Evolutionary conservation across 768 basidiomycete genomes (phyloP), one percentile per base, ranked within the genome.

Genomic region (Dioszegia hungarica): DNA sequence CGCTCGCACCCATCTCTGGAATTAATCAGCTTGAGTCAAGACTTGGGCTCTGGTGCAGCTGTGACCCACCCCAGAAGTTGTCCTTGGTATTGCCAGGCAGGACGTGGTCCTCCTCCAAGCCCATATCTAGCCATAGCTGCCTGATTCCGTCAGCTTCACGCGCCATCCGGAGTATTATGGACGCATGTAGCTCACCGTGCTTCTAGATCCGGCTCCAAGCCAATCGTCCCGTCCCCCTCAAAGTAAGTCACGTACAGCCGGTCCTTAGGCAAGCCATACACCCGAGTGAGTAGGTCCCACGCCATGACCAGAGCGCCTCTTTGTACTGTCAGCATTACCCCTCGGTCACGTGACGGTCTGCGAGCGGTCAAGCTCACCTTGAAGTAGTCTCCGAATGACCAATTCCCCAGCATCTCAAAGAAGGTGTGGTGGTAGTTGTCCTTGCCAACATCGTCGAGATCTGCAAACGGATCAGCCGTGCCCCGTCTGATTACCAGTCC

Each of bases 351-450:
- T 44, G 12, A 27, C 37, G n/a, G 4, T 3, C 19, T 22, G 24
- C 3, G n/a, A 10, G 14, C 15, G n/a, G n/a, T 17, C 19, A 14
- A 15, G 25, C 75, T 41, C 49, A 84, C 93, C 84, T 99, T 99
- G 85, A 99, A 99, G 80, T 99, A 99, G 77, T 99, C 93, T 0
- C 95, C 95, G 66, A 98, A 99, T 4, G 93, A 97, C 95, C 95
- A 99, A 76, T 99, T 99, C 36, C 95, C 95, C 61, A 99, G 79
- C 95, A 99, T 99, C 79, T 99, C 95, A 71, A 99, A 99, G 79
- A 94, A 93, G 1, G 90, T 95, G 72, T 94, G 78, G 58, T 97
- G 94, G 76, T 97, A 97, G 1, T 91, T 93, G 74, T 97, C 95
- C 77, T 92, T 94, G 37, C 95, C 95, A 56, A 99, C 95, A 77